phyloP scores from a whole-genome alignment of 257 asterid species.

The Nicotiana knightiana region DNA sequence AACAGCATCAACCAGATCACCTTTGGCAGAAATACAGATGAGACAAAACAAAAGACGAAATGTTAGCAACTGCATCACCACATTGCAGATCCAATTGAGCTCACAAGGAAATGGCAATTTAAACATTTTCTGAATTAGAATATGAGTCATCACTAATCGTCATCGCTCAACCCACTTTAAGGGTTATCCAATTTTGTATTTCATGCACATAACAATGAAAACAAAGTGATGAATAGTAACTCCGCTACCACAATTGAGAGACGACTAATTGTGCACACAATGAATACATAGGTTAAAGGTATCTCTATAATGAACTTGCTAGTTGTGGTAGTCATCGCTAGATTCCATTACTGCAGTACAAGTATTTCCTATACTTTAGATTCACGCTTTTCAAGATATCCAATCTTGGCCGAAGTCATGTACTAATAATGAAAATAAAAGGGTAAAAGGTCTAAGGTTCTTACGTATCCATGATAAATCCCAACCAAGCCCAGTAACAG shows the following conservation, averaged over 20 bases:
- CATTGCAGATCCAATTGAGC: neutral
- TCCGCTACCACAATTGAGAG: neutral
- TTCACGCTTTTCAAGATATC: neutral
- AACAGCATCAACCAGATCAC: slow-evolving; percentile 78
- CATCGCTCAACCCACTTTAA: neutral
- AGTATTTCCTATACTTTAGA: neutral
- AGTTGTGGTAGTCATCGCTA: neutral
- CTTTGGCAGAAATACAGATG: slow-evolving; percentile 30
- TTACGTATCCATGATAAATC: neutral
- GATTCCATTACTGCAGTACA: neutral
- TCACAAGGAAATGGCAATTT: neutral
- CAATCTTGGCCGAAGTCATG: neutral
- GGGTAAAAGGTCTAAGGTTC: neutral
- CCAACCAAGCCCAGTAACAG: neutral
- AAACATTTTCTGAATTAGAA: slow-evolving; percentile 1
- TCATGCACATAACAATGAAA: neutral
- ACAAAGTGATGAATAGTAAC: neutral
- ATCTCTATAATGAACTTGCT: neutral
- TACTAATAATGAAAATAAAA: neutral
- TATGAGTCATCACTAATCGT: neutral
- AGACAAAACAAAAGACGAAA: slow-evolving; percentile 10
- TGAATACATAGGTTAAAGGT: neutral
- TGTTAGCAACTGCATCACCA: neutral
- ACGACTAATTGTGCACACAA: neutral
- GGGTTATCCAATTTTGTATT: neutral